Evolutionary conservation across 176 grass and related monocot genomes (phyloP).

Genomic region (Cenchrus purpureus): DNA sequence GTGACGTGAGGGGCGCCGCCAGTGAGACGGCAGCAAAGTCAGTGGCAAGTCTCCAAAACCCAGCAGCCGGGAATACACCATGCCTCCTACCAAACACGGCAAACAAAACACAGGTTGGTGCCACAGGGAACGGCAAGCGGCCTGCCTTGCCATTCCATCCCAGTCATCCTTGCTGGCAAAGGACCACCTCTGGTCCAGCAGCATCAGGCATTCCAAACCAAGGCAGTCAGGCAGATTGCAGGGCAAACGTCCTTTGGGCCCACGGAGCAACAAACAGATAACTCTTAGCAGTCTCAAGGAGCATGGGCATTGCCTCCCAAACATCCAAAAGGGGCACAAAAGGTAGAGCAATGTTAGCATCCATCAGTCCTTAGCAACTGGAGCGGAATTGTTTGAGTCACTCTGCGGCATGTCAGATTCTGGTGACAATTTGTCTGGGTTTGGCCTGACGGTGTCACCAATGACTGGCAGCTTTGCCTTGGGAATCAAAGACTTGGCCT

Average conservation of each 20-base stretch:
- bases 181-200: slow-evolving; percentile 32
- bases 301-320: slow-evolving; percentile 51
- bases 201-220: slow-evolving; percentile 4
- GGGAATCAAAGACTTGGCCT: slow-evolving; percentile 63
- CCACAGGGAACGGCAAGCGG: slow-evolving; percentile 3
- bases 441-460: slow-evolving; percentile 43
- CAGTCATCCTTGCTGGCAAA: slow-evolving; percentile 34
- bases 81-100: slow-evolving; percentile 38
- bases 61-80: slow-evolving; percentile 8
- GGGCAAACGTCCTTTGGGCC: slow-evolving; percentile 26
- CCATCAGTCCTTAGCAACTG: slow-evolving; percentile 53
- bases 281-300: slow-evolving; percentile 44
- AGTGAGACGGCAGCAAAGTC: slow-evolving; percentile 1
- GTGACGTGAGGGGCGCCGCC: background rate
- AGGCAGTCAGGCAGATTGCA: slow-evolving; percentile 39
- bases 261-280: slow-evolving; percentile 34
- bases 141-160: slow-evolving; percentile 22
- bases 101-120: slow-evolving; percentile 34
- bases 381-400: slow-evolving; percentile 30
- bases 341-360: slow-evolving; percentile 35
- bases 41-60: slow-evolving; percentile 24
- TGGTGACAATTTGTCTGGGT: slow-evolving; percentile 34
- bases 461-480: slow-evolving; percentile 57
- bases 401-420: slow-evolving; percentile 46
- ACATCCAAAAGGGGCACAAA: slow-evolving; percentile 25